phyloP scores from a whole-genome alignment of 495 filamentous ascomycete genomes.

The Hamigera avellanea region DNA sequence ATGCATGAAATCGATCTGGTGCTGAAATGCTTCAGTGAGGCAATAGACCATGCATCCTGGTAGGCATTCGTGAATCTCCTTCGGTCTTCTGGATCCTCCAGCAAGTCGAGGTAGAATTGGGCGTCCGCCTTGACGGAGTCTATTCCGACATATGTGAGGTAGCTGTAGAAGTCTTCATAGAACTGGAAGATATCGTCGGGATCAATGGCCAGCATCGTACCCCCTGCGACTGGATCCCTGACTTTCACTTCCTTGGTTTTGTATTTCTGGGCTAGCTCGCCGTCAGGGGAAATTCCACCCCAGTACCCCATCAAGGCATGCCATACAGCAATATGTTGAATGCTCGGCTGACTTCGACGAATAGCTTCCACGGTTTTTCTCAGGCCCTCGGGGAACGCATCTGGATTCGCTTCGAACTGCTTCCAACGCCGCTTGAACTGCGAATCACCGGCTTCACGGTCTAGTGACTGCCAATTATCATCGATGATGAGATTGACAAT shows the following conservation, averaged over 20 bases:
- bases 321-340: conserved; percentile 87
- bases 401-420: conserved; percentile 72
- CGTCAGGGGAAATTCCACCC: conserved; percentile 69
- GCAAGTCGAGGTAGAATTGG: conserved; percentile 75
- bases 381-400: conserved; percentile 71
- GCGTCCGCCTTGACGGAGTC: conserved; percentile 85
- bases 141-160: conserved; percentile 55
- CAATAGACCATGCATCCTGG: conserved; percentile 76
- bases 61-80: conserved; percentile 59
- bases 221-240: conserved; percentile 42
- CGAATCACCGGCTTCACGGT: conserved; percentile 36
- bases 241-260: conserved; percentile 59
- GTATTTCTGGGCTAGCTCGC: conserved; percentile 65
- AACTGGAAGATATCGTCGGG: conserved; percentile 59
- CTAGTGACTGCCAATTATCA: conserved; percentile 88
- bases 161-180: conserved; percentile 87
- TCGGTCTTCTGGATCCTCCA: conserved; percentile 54
- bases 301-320: conserved; percentile 94
- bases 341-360: conserved; percentile 54
- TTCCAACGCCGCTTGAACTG: conserved; percentile 47
- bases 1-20: conserved; percentile 81
- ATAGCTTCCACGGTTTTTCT: conserved; percentile 56
- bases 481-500: conserved; percentile 83
- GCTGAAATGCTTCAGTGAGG: conserved; percentile 65
- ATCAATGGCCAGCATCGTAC: conserved; percentile 60